A percentile compares a stretch with the other conserved stretches of the same genome.
Evolutionary conservation across 441 rosid species (phyloP).

Genomic region (Raphanus hybrid): DNA sequence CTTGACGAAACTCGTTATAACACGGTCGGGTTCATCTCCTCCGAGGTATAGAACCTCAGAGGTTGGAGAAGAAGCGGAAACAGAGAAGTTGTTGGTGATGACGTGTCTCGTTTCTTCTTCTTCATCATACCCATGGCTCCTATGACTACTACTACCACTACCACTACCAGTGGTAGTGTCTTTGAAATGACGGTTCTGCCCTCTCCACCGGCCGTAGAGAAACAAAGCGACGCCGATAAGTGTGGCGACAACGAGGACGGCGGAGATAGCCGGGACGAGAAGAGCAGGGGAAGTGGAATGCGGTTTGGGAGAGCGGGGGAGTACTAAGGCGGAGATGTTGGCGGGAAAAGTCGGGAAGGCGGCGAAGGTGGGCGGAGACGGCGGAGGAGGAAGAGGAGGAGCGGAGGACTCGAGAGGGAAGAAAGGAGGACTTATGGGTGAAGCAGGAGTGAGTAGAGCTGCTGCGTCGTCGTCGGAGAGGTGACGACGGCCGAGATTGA

Average conservation of each 20-base stretch:
- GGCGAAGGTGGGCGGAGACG: conserved; percentile 60
- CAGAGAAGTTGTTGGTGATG: conserved; percentile 32
- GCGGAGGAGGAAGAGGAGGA: conserved; percentile 46
- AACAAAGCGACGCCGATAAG: conserved; percentile 49
- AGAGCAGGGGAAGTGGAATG: conserved; percentile 52
- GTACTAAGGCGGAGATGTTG: conserved; percentile 81
- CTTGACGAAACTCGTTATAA: conserved; percentile 53
- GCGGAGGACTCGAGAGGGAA: conserved; percentile 58
- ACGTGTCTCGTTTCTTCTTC: conserved; percentile 8
- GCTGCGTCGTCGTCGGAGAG: conserved; percentile 29
- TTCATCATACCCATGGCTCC: conserved; percentile 35
- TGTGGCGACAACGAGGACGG: conserved; percentile 55
- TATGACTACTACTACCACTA: not conserved
- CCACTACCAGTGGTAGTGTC: conserved; percentile 48
- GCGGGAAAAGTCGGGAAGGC: conserved; percentile 86
- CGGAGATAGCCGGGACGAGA: conserved; percentile 56
- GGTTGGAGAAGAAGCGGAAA: conserved; percentile 38
- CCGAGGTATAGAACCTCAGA: conserved; percentile 40
- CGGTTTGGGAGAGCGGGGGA: conserved; percentile 63
- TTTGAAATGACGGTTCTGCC: conserved; percentile 25
- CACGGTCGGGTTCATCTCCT: conserved; percentile 50
- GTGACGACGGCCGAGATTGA: conserved; percentile 36
- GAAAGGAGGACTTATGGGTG: conserved; percentile 46
- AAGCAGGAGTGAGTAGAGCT: conserved; percentile 19
- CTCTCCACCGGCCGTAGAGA: conserved; percentile 53